phyloP scores from a whole-genome alignment of 2,329 filamentous ascomycete genomes.

The Byssochlamys sp. region DNA sequence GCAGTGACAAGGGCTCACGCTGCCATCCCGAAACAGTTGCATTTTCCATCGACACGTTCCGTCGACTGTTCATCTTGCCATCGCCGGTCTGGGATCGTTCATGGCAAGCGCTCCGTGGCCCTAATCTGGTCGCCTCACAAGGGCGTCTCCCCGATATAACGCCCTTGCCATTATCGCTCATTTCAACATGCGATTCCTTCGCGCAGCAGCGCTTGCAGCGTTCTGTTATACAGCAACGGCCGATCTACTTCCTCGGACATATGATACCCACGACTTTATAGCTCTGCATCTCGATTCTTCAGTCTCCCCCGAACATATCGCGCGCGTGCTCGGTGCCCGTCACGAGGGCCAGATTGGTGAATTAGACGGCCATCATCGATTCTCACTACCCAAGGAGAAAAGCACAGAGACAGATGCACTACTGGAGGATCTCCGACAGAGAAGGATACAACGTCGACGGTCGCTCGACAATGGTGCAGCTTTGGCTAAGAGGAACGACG shows the following conservation, averaged over 20 bases:
- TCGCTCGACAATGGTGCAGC: constrained; percentile 10
- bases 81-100: constrained; percentile 6
- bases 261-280: constrained; percentile 81
- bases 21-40: constrained; percentile 8
- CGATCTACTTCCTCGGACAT: constrained; percentile 54
- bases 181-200: constrained; percentile 15
- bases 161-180: background rate
- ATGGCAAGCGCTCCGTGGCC: constrained; percentile 12
- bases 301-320: constrained; percentile 57
- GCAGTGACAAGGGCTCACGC: constrained; percentile 1
- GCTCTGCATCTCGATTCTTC: constrained; percentile 69
- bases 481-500: constrained; percentile 29
- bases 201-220: constrained; percentile 16
- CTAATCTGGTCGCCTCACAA: constrained; percentile 5
- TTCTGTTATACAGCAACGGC: constrained; percentile 39
- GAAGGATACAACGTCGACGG: constrained; percentile 52
- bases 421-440: constrained; percentile 44
- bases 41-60: constrained; percentile 4
- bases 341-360: constrained; percentile 75
- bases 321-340: constrained; percentile 60
- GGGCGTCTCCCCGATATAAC: constrained; percentile 1
- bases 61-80: constrained; percentile 2
- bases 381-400: constrained; percentile 54
- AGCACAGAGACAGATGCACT: constrained; percentile 47
- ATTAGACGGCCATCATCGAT: constrained; percentile 73